These are phyloP conservation scores for Aspergillus eucalypticola DNA, from an alignment of 2,329 filamentous ascomycete species.

Conservation along the genomic window DNA sequence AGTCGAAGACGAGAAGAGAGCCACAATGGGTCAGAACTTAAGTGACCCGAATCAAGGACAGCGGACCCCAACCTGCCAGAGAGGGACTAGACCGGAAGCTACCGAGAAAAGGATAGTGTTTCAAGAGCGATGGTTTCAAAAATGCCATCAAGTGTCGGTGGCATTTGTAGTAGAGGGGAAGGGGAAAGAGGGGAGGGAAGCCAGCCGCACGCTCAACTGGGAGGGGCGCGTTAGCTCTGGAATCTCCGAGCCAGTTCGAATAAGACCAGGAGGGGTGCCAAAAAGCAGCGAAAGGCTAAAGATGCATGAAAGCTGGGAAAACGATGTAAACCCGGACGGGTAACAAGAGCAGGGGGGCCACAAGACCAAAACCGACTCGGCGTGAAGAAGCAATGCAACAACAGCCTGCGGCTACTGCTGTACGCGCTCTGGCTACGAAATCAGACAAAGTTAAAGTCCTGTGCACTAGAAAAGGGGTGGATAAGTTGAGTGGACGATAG, in stretches of 20 bases:
- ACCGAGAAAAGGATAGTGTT: slow-evolving; percentile 26
- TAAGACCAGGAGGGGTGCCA: slow-evolving; percentile 15
- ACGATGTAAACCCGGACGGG: slow-evolving; percentile 17
- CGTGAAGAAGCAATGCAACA: slow-evolving; percentile 24
- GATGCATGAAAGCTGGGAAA: slow-evolving; percentile 20
- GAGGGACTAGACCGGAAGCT: slow-evolving; percentile 21
- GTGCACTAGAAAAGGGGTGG: neutral
- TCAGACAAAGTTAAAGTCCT: slow-evolving; percentile 9
- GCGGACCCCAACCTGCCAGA: slow-evolving; percentile 21
- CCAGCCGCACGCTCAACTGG: slow-evolving; percentile 13
- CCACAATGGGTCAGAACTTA: slow-evolving; percentile 17
- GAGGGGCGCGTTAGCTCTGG: slow-evolving; percentile 19
- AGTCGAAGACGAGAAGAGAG: slow-evolving; percentile 17
- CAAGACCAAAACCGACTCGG: slow-evolving; percentile 13
- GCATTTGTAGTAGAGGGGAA: slow-evolving; percentile 15
- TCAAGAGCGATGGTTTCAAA: slow-evolving; percentile 30
- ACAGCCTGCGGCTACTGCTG: slow-evolving; percentile 27
- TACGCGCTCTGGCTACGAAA: slow-evolving; percentile 22
- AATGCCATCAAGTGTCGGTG: slow-evolving; percentile 23
- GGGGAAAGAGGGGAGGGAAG: slow-evolving; percentile 13
- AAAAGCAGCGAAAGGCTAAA: slow-evolving; percentile 15
- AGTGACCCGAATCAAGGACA: slow-evolving; percentile 20
- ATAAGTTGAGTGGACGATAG: neutral
- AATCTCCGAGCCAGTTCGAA: slow-evolving; percentile 15
- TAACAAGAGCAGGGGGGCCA: slow-evolving; percentile 18